A percentile compares a stretch with the other conserved stretches of the same genome.
phyloP scores from a whole-genome alignment of 371 early-diverging fungal genomes.

The Mortierella sp. region DNA sequence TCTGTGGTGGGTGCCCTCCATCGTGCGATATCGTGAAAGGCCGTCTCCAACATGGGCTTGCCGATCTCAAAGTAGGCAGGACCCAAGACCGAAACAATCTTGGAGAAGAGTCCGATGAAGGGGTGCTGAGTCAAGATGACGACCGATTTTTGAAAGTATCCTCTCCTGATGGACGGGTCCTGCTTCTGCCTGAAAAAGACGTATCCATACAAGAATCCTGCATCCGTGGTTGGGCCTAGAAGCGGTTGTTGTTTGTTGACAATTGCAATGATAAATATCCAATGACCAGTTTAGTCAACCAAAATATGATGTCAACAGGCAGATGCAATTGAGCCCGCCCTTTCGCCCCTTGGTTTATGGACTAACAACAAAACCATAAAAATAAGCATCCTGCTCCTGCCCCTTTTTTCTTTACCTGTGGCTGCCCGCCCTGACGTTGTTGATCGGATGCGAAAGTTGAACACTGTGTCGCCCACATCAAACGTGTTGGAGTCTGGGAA shows the following conservation, averaged over 20 bases:
- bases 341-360: neutral
- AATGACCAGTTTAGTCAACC: slow-evolving; percentile 1
- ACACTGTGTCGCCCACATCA: slow-evolving; percentile 93
- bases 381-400: slow-evolving; percentile 25
- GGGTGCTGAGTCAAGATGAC: slow-evolving; percentile 92
- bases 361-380: slow-evolving; percentile 4
- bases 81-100: slow-evolving; percentile 83
- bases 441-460: slow-evolving; percentile 88
- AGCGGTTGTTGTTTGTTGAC: neutral
- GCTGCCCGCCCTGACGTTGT: slow-evolving; percentile 69
- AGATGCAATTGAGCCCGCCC: neutral
- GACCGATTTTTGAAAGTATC: slow-evolving; percentile 93
- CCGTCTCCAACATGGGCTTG: slow-evolving; percentile 85
- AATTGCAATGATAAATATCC: neutral
- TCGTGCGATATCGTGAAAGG: slow-evolving; percentile 82
- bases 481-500: slow-evolving; percentile 96
- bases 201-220: slow-evolving; percentile 90
- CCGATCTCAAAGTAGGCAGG: slow-evolving; percentile 84
- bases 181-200: slow-evolving; percentile 95
- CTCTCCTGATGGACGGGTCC: slow-evolving; percentile 87
- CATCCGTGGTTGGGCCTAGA: slow-evolving; percentile 73
- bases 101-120: slow-evolving; percentile 86
- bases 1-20: slow-evolving; percentile 77
- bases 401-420: slow-evolving; percentile 64
- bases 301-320: slow-evolving; percentile 9